Base-by-base conservation (phyloP, 2,329 filamentous ascomycete species). In the Aspergillus spinulosporus region DNA sequence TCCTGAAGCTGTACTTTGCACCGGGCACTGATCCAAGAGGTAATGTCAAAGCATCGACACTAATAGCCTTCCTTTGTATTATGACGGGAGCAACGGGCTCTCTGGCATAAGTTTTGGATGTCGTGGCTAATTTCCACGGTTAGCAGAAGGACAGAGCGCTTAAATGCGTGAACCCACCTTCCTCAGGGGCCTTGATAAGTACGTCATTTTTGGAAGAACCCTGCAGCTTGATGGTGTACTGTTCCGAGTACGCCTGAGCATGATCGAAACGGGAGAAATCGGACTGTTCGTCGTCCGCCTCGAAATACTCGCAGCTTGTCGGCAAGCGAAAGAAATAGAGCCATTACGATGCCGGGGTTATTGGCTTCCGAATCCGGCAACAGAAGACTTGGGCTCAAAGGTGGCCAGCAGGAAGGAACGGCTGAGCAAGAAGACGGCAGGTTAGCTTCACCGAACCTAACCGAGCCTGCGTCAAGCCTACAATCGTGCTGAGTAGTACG, bases 341-440 rank as follows among this genome's bases (percentile, higher is more conserved):
- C 68, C 73, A 79, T 78, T 21, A 76, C 64, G 15, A 67, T 60
- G 31, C 71, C 72, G 1, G 79, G 60, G 53, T 73, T 75, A 52
- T 68, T 66, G 15, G 76, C 63, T 21, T 74, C 21, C 21, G 21
- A 21, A 28, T 68, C 66, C 7, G 69, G 59, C 4, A 64, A 62
- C 2, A 79, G 65, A 8, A 74, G 64, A 3, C 29, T 68, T 55
- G 21, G 58, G 56, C 49, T 77, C 74, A 14, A 78, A 68, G 12
- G 58, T 64, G 3, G 43, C 75, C 63, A 79, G 70, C 67, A 72
- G 75, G 26, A 68, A 79, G 64, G 62, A 79, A 75, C 65, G 63
- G 66, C 14, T 46, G 49, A 3, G 42, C 29, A 14, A 58, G 8
- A n/a, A 60, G 32, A 12, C 34, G 36, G 15, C n/a, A 40, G 1